Conservation (phyloP, 2,329 filamentous ascomycete genomes). For the Colletotrichum godetiae region DNA sequence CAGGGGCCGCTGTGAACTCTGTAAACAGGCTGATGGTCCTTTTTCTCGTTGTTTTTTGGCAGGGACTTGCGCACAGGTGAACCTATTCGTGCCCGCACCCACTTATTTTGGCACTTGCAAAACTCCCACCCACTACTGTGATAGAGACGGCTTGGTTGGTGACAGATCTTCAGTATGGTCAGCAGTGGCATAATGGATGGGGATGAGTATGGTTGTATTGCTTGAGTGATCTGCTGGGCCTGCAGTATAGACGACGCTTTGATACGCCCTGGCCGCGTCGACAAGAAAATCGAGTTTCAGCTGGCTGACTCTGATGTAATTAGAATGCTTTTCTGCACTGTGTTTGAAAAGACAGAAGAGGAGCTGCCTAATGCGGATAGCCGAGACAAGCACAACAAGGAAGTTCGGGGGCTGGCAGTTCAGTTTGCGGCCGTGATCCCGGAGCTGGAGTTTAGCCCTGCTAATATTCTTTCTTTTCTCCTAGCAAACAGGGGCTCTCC, state of each 20-base stretch:
- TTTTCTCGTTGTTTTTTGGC: too few relatives aligned
- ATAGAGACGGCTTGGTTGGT: slow-evolving; percentile 38
- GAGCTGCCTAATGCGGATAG: not conserved
- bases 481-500: slow-evolving; percentile 1
- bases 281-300: slow-evolving; percentile 61
- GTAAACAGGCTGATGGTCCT: too few relatives aligned
- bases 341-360: not conserved
- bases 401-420: not conserved
- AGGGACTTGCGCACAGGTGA: too few relatives aligned
- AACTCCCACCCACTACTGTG: too few relatives aligned
- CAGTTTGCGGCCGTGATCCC: not conserved
- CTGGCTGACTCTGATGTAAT: not conserved
- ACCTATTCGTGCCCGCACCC: too few relatives aligned
- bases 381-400: not conserved
- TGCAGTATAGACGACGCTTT: slow-evolving; percentile 40
- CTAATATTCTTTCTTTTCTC: not conserved
- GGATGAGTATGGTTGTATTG: too few relatives aligned
- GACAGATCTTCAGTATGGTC: too few relatives aligned
- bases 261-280: slow-evolving; percentile 58
- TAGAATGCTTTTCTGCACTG: not conserved
- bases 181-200: slow-evolving; percentile 38
- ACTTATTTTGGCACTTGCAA: too few relatives aligned
- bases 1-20: too few relatives aligned
- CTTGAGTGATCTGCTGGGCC: slow-evolving; percentile 39
- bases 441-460: slow-evolving; percentile 2